Conservation (phyloP, 805 yeast species). For the Candida morakotiae region DNA sequence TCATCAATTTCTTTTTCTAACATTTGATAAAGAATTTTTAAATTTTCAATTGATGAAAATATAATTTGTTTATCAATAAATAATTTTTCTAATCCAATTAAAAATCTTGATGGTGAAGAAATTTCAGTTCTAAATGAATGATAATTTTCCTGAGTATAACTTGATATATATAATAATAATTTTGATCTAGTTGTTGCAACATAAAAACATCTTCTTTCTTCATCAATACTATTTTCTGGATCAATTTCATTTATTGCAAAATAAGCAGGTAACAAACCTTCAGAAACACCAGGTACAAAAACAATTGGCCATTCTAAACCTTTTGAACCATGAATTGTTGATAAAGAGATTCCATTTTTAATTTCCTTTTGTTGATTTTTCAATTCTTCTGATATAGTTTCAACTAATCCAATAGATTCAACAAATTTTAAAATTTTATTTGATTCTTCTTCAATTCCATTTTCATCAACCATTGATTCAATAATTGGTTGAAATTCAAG, state of each 20-base stretch:
- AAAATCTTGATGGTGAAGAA: conserved; percentile 24
- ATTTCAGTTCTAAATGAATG: conserved; percentile 16
- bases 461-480: conserved; percentile 15
- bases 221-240: conserved; percentile 44
- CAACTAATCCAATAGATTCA: conserved; percentile 32
- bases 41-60: conserved; percentile 13
- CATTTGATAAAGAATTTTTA: conserved; percentile 18
- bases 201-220: conserved; percentile 80
- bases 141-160: conserved; percentile 11
- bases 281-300: conserved; percentile 68
- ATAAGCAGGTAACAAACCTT: conserved; percentile 61
- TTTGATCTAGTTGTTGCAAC: conserved; percentile 89
- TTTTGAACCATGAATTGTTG: conserved; percentile 89
- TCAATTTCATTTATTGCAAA: conserved; percentile 35
- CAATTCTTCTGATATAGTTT: conserved; percentile 19
- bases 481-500: conserved; percentile 29
- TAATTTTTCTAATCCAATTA: conserved; percentile 11
- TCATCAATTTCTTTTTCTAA: conserved; percentile 6
- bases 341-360: conserved; percentile 37
- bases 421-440: conserved; percentile 23
- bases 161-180: conserved; percentile 44
- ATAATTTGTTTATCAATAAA: conserved; percentile 13
- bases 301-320: conserved; percentile 97
- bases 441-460: conserved; percentile 11
- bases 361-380: conserved; percentile 5